phyloP scores from a whole-genome alignment of 331 rosid genomes.

The Dryas integrifolia region DNA sequence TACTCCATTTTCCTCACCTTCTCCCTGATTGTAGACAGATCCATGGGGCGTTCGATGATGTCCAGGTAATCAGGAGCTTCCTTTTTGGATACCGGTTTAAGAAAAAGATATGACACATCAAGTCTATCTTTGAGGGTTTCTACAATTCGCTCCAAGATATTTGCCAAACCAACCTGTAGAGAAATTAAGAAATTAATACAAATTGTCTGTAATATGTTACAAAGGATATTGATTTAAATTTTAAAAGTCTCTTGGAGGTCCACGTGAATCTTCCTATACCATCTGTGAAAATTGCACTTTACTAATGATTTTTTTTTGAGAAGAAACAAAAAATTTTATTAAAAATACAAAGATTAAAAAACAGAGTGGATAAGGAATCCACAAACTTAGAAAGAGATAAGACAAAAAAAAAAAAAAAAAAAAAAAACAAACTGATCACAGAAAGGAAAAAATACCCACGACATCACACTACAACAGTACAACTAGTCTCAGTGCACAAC shows the following conservation, averaged over 20 bases:
- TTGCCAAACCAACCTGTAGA: slow-evolving; percentile 84
- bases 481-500: too few relatives aligned
- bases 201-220: not conserved
- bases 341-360: too few relatives aligned
- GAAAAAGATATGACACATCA: slow-evolving; percentile 66
- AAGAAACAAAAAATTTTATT: too few relatives aligned
- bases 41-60: slow-evolving; percentile 81
- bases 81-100: slow-evolving; percentile 85
- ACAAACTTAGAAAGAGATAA: too few relatives aligned
- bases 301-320: not conserved
- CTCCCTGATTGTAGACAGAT: slow-evolving; percentile 74
- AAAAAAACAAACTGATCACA: too few relatives aligned
- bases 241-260: not conserved
- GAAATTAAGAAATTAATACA: slow-evolving; percentile 6
- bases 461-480: too few relatives aligned
- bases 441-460: too few relatives aligned
- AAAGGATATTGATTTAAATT: not conserved
- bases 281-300: not conserved
- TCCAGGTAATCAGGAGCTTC: slow-evolving; percentile 94
- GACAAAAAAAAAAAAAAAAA: too few relatives aligned
- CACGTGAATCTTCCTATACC: not conserved
- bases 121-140: slow-evolving; percentile 59
- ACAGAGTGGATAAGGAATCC: too few relatives aligned
- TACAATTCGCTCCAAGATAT: slow-evolving; percentile 86
- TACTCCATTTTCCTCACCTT: slow-evolving; percentile 87